Evolutionary conservation across 257 asterid genomes (phyloP).

Genomic region (Solanum acaule): DNA sequence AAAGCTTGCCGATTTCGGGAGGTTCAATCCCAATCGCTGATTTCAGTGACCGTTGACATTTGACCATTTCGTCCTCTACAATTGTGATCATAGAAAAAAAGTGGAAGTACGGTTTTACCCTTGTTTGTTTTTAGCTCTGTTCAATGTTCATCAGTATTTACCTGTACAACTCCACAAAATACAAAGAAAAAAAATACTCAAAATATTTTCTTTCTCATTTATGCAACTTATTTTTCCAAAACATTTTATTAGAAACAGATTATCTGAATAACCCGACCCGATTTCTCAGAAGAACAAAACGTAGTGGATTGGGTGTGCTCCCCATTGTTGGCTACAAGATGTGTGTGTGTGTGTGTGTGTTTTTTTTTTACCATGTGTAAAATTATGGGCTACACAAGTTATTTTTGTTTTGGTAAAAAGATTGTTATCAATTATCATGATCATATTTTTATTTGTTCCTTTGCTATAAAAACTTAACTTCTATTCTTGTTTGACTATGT

Average conservation of each 20-base stretch:
- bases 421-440: not conserved
- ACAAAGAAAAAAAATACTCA: conserved; percentile 5
- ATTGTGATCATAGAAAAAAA: not conserved
- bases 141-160: not conserved
- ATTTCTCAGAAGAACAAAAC: not conserved
- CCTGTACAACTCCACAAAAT: conserved; percentile 8
- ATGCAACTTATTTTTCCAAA: not conserved
- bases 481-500: not conserved
- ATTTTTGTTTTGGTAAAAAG: not conserved
- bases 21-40: conserved; percentile 49
- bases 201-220: not conserved
- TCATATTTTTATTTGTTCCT: not conserved
- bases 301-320: not conserved
- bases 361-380: not conserved
- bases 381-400: not conserved
- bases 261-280: not conserved
- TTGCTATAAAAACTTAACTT: not conserved
- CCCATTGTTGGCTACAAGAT: not conserved
- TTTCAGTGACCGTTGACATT: conserved; percentile 23
- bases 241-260: not conserved
- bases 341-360: not conserved
- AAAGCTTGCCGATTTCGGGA: conserved; percentile 82
- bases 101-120: conserved; percentile 39
- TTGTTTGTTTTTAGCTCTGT: not conserved
- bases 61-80: conserved; percentile 17